Evolutionary conservation across 1,284 basidiomycete genomes (phyloP).

Genomic region (Thecaphora thlaspeos): DNA sequence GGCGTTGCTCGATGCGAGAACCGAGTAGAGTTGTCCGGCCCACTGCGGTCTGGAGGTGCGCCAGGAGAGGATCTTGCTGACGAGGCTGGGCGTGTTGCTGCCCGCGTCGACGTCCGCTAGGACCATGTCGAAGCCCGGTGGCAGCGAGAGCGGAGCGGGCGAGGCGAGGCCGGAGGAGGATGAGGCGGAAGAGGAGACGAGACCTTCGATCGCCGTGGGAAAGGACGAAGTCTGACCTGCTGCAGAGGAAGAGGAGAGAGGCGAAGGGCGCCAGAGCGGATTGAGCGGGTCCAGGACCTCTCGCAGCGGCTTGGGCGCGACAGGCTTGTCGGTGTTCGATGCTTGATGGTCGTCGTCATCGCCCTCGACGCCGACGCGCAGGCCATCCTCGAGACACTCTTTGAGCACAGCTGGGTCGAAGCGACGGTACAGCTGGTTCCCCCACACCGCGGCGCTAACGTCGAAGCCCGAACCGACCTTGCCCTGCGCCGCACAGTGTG

Average conservation of each 20-base stretch:
- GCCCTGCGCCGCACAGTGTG: constrained; percentile 94
- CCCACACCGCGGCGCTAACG: constrained; percentile 88
- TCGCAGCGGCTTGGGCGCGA: neutral
- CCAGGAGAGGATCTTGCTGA: constrained; percentile 52
- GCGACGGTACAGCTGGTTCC: constrained; percentile 87
- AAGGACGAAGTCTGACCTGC: constrained; percentile 3
- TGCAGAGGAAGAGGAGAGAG: constrained; percentile 7
- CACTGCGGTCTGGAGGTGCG: constrained; percentile 47
- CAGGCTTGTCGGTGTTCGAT: too few relatives aligned
- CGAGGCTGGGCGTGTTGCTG: constrained; percentile 53
- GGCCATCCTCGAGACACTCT: constrained; percentile 31
- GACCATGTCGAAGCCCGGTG: constrained; percentile 46
- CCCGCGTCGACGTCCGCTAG: constrained; percentile 56
- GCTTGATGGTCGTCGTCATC: constrained; percentile 5
- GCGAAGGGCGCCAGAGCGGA: constrained; percentile 46
- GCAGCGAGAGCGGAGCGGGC: constrained; percentile 50
- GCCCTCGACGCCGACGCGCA: constrained; percentile 34
- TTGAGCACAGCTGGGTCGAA: constrained; percentile 68
- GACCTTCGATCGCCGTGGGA: constrained; percentile 47
- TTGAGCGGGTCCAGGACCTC: constrained; percentile 39
- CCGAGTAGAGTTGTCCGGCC: constrained; percentile 51
- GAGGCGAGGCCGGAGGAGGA: constrained; percentile 4
- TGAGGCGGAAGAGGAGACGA: constrained; percentile 4
- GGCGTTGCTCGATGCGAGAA: constrained; percentile 51
- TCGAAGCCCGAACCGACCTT: constrained; percentile 98